These are phyloP conservation scores for Eucalyptus cloeziana DNA, from an alignment of 345 rosid species.

Conservation along the genomic window DNA sequence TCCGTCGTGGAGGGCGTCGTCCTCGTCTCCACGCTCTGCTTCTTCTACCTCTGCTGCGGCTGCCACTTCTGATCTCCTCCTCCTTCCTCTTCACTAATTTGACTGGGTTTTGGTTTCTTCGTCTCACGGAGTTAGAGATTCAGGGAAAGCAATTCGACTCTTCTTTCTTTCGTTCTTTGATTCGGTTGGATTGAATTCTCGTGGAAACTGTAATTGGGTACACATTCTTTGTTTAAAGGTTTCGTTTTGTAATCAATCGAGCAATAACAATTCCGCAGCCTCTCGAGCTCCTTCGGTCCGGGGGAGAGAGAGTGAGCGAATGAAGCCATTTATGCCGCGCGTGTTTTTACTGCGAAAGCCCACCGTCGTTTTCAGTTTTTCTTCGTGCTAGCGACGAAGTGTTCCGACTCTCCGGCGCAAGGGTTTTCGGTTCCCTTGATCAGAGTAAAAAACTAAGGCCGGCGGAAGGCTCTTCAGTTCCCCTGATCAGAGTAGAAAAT, in stretches of 20 bases:
- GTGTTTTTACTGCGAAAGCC: neutral
- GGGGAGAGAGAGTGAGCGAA: neutral
- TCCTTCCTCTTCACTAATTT: neutral
- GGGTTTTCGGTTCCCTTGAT: neutral
- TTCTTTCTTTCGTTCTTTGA: neutral
- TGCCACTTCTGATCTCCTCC: constrained; percentile 32
- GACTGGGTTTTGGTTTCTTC: neutral
- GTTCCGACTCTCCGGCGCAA: neutral
- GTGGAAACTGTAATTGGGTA: neutral
- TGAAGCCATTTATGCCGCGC: neutral
- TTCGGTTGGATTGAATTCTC: neutral
- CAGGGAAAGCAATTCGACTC: neutral
- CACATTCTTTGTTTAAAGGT: neutral
- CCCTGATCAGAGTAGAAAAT: neutral
- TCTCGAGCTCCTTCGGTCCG: neutral
- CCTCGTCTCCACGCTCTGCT: constrained; percentile 55
- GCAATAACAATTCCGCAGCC: neutral
- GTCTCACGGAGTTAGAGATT: neutral
- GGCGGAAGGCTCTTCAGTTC: neutral
- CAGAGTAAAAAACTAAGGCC: neutral
- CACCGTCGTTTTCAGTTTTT: neutral
- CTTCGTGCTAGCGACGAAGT: no score
- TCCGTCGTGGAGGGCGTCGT: constrained; percentile 52
- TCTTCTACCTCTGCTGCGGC: constrained; percentile 71
- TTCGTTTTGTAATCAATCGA: neutral